Conservation (phyloP, 1,284 basidiomycete genomes). For the Leccinum solheimii region DNA sequence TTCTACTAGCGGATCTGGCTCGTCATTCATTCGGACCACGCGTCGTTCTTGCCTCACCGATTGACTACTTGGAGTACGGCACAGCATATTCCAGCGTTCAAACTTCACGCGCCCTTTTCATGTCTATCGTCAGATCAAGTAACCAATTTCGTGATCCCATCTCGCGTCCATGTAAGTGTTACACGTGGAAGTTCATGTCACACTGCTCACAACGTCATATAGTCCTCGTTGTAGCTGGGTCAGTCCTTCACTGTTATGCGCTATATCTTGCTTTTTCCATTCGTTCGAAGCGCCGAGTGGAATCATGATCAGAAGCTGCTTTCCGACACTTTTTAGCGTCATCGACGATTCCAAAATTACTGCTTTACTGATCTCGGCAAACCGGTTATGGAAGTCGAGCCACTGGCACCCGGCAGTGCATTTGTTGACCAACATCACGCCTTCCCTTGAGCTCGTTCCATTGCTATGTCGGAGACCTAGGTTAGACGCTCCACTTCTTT, state of each 20-base stretch:
- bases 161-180: slow-evolving; percentile 54
- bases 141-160: slow-evolving; percentile 72
- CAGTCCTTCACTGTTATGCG: slow-evolving; percentile 66
- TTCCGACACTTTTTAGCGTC: slow-evolving; percentile 39
- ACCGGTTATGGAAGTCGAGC: slow-evolving; percentile 35
- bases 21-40: slow-evolving; percentile 69
- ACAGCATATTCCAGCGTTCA: slow-evolving; percentile 43
- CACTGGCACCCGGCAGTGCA: slow-evolving; percentile 10
- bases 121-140: slow-evolving; percentile 51
- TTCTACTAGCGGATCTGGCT: slow-evolving; percentile 45
- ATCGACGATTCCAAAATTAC: slow-evolving; percentile 35
- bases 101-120: slow-evolving; percentile 1
- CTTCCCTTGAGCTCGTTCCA: slow-evolving; percentile 70
- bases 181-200: background rate
- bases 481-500: too few species aligned
- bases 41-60: slow-evolving; percentile 67
- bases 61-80: slow-evolving; percentile 74
- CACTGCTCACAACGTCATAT: slow-evolving; percentile 2
- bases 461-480: slow-evolving; percentile 48
- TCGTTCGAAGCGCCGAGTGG: slow-evolving; percentile 74
- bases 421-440: slow-evolving; percentile 50
- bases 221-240: slow-evolving; percentile 79
- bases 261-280: slow-evolving; percentile 42
- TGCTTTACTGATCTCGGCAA: slow-evolving; percentile 41
- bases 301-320: slow-evolving; percentile 58